Percentiles rank a stretch among this genome's conserved stretches.
Conservation (phyloP, 1,139 yeast genomes). For the Yamadazyma epiphylla region DNA sequence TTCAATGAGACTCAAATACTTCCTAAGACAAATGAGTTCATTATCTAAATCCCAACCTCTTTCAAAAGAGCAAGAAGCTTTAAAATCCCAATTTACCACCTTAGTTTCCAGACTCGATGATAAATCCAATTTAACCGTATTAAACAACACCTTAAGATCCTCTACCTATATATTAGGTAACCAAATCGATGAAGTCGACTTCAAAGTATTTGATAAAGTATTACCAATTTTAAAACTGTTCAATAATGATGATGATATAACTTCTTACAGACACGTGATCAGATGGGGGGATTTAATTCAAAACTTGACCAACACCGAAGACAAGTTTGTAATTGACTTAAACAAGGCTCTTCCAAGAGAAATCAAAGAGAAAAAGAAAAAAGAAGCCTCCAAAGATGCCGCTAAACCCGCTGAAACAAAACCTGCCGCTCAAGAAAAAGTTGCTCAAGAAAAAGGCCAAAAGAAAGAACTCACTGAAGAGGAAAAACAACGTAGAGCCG, state of each 20-base stretch:
- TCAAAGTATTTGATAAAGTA: slow-evolving; percentile 61
- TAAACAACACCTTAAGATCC: slow-evolving; percentile 68
- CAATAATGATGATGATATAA: slow-evolving; percentile 50
- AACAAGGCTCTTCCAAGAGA: slow-evolving; percentile 62
- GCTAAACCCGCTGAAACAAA: not conserved
- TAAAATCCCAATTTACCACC: slow-evolving; percentile 76
- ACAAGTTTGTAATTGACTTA: slow-evolving; percentile 51
- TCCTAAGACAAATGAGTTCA: not conserved
- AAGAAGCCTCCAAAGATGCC: slow-evolving; percentile 22
- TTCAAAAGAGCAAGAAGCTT: slow-evolving; percentile 58
- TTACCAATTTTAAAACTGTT: slow-evolving; percentile 58
- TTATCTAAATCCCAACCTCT: slow-evolving; percentile 14
- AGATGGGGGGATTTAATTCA: slow-evolving; percentile 93
- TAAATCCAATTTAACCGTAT: slow-evolving; percentile 52
- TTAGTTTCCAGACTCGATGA: slow-evolving; percentile 56
- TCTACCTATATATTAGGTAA: slow-evolving; percentile 69
- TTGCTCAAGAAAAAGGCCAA: slow-evolving; percentile 13
- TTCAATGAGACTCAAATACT: not conserved
- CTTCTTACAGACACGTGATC: slow-evolving; percentile 69
- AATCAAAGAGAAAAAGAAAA: slow-evolving; percentile 48
- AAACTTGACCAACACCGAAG: slow-evolving; percentile 51
- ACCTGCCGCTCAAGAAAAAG: slow-evolving; percentile 20
- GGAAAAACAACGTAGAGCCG: slow-evolving; percentile 57
- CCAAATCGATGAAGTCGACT: slow-evolving; percentile 64
- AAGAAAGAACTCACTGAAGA: slow-evolving; percentile 44